Base-by-base conservation (phyloP, 192 early-diverging fungal species). In the Hyaloraphidium curvatum region DNA sequence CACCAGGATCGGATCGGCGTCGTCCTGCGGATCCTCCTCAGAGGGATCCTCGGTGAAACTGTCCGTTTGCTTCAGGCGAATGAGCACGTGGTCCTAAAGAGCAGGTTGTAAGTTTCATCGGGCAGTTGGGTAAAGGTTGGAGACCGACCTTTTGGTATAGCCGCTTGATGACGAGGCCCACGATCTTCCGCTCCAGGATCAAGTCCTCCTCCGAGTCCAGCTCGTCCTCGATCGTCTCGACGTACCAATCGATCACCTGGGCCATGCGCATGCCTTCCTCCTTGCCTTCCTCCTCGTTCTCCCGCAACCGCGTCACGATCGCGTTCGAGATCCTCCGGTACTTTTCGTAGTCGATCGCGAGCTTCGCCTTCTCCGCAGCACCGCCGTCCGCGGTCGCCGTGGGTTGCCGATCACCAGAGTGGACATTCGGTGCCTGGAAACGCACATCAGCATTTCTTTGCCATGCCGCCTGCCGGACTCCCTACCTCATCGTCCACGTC, bases 201-300 rank as follows among this genome's bases (percentile, higher is more conserved):
- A 79, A 67, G 5, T 73, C 67, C 23, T 86, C 77, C 59, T 81
- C 80, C 16, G 58, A 55, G 35, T 78, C 70, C 23, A 87, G 56
- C 16, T 54, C 61, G 29, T 77, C 71, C 56, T 84, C 82, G 50
- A 68, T 61, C 60, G 72, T 65, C 52, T 77, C 73, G n/a, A 87
- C 52, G 55, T 81, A 89, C 78, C 81, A 84, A 22, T 75, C 70
- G 0, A 85, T 60, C 16, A 89, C 58, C 5, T 74, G 76, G 2
- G 61, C 66, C 27, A 65, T 63, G n/a, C 67, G 58, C 41, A 76
- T 55, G 9, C 73, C 73, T 2, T 33, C 51, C 14, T 54, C 31
- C 5, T 31, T 51, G 4, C 39, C 52, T 26, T 58, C 31, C 2
- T 48, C 43, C 21, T 61, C 62, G 9, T 55, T 3, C 29, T 60